These are phyloP conservation scores for Tuber indicum DNA, from an alignment of 495 filamentous ascomycete genomes.

Conservation along the genomic window DNA sequence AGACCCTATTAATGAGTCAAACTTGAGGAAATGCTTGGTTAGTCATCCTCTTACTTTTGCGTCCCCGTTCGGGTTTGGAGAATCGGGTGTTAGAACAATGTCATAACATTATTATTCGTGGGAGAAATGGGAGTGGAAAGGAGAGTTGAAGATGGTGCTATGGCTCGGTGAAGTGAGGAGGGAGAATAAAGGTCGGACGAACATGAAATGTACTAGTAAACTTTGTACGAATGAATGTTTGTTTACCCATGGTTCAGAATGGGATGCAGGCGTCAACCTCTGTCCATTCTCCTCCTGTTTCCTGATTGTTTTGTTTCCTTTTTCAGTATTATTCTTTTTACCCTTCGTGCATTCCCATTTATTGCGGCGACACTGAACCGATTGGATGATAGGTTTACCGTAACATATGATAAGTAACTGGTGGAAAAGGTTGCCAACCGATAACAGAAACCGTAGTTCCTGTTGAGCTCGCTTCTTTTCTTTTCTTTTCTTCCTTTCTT, in stretches of 20 bases:
- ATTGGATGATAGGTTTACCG: neutral
- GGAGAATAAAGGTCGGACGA: neutral
- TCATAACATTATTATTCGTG: too few species aligned
- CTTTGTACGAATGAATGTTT: neutral
- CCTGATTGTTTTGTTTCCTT: neutral
- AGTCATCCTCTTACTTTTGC: neutral
- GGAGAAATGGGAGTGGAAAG: neutral
- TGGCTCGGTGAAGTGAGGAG: neutral
- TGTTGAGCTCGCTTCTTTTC: neutral
- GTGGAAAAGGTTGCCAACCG: neutral
- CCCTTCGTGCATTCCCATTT: neutral
- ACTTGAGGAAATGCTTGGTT: neutral
- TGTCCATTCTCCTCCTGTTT: neutral
- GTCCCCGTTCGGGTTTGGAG: neutral
- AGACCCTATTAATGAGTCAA: neutral
- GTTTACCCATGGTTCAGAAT: neutral
- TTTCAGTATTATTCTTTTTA: neutral
- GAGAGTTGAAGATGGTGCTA: neutral
- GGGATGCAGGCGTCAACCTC: neutral
- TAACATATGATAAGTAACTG: neutral
- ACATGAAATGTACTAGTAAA: neutral
- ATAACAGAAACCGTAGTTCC: neutral
- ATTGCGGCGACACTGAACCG: neutral
- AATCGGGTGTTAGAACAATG: neutral
- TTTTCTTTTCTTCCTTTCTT: neutral